Percentiles rank a stretch among this genome's conserved stretches.
These are phyloP conservation scores for Elymus sibiricus DNA, from an alignment of 176 grass and related monocot species.

Conservation along the genomic window DNA sequence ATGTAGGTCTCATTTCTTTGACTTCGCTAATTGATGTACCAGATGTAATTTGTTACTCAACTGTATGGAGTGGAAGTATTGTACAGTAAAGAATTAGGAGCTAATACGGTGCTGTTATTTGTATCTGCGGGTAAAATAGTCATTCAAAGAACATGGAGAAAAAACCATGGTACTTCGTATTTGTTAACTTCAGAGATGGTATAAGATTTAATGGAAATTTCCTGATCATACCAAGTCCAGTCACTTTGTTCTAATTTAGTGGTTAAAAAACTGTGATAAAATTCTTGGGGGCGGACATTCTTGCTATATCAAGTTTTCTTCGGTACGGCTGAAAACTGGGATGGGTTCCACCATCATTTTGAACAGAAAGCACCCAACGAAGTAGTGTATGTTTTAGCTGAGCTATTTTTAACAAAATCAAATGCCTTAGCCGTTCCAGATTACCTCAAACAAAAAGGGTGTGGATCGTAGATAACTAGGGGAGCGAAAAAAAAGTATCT, in stretches of 20 bases:
- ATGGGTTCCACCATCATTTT: too few species aligned
- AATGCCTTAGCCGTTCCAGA: too few species aligned
- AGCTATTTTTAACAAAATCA: too few species aligned
- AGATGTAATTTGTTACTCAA: conserved; percentile 25
- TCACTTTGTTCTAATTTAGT: background rate
- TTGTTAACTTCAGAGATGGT: background rate
- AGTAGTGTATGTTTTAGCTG: too few species aligned
- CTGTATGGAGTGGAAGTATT: background rate
- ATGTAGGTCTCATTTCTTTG: background rate
- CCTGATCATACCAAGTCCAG: background rate
- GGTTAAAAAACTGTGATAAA: background rate
- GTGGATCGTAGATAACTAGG: too few species aligned
- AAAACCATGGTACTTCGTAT: background rate
- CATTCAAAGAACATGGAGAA: background rate
- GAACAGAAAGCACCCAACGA: too few species aligned
- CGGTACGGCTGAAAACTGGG: too few species aligned
- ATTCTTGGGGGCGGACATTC: background rate
- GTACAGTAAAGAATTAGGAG: background rate
- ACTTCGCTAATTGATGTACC: conserved; percentile 16
- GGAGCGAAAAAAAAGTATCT: too few species aligned
- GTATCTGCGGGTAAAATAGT: background rate
- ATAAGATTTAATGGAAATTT: background rate
- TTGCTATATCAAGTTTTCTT: background rate
- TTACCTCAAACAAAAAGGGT: too few species aligned
- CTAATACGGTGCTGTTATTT: background rate